phyloP scores from a whole-genome alignment of 202 grass and related monocot species.

The Dendrocalamus latiflorus region DNA sequence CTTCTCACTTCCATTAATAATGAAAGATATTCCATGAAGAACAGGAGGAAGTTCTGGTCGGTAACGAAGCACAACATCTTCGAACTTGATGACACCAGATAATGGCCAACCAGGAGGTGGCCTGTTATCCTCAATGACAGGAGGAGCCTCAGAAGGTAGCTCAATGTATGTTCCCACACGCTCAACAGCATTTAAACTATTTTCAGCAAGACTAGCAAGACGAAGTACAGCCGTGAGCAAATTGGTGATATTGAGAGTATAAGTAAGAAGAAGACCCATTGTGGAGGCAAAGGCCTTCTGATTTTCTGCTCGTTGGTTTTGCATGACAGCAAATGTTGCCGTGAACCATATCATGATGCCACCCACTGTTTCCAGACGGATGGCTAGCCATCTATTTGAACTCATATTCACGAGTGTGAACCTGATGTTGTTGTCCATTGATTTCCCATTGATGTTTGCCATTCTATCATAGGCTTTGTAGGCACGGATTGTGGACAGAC shows the following conservation, averaged over 20 bases:
- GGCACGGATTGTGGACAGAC: no score
- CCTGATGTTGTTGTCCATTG: no score
- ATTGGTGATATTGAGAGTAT: slow-evolving; percentile 93
- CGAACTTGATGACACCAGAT: slow-evolving; percentile 72
- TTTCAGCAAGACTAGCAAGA: slow-evolving; percentile 96
- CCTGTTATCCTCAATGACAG: slow-evolving; percentile 77
- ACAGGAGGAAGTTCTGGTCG: slow-evolving; percentile 92
- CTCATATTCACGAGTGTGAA: no score
- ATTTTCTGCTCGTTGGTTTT: slow-evolving; percentile 86
- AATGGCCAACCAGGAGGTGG: slow-evolving; percentile 94
- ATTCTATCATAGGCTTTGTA: no score
- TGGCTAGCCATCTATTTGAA: no score
- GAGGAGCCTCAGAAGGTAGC: slow-evolving; percentile 84
- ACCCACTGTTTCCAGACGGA: no score
- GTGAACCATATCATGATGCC: slow-evolving; percentile 99
- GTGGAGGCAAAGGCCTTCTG: slow-evolving; percentile 93
- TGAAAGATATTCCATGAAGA: slow-evolving; percentile 95
- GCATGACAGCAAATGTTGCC: slow-evolving; percentile 96
- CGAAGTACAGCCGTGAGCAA: slow-evolving; percentile 79
- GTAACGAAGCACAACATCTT: slow-evolving; percentile 89
- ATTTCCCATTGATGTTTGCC: no score
- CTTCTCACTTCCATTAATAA: slow-evolving; percentile 92
- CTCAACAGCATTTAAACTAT: slow-evolving; percentile 99
- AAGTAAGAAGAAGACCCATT: slow-evolving; percentile 95
- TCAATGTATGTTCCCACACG: slow-evolving; percentile 90